Evolutionary conservation across 2,329 filamentous ascomycete species (phyloP).

Genomic region (Gnomoniopsis smithogilvyi): DNA sequence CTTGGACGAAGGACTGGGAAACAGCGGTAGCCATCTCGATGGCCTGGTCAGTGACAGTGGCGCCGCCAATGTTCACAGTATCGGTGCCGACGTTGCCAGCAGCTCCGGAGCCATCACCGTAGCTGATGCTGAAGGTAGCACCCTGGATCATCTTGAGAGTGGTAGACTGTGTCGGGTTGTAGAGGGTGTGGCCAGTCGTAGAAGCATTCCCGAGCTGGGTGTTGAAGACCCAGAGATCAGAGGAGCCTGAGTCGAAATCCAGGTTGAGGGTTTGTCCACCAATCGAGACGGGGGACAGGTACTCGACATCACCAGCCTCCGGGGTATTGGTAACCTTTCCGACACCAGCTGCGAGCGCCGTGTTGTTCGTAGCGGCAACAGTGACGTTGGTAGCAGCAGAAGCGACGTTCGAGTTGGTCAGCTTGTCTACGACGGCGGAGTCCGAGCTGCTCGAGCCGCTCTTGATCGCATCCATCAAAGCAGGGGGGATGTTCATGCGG

Average conservation of each 20-base stretch:
- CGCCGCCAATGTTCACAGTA: slow-evolving; percentile 63
- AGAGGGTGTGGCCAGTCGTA: slow-evolving; percentile 46
- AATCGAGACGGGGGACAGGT: slow-evolving; percentile 66
- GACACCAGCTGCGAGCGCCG: slow-evolving; percentile 31
- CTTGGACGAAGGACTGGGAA: slow-evolving; percentile 54
- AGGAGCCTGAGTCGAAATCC: slow-evolving; percentile 74
- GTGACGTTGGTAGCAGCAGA: slow-evolving; percentile 27
- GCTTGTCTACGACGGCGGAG: slow-evolving; percentile 16
- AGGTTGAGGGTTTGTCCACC: slow-evolving; percentile 67
- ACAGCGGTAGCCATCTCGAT: slow-evolving; percentile 63
- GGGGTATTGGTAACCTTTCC: slow-evolving; percentile 64
- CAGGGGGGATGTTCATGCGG: slow-evolving; percentile 48
- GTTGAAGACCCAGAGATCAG: slow-evolving; percentile 74
- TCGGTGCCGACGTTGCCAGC: slow-evolving; percentile 66
- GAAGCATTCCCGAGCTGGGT: slow-evolving; percentile 46
- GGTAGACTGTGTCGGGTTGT: slow-evolving; percentile 33
- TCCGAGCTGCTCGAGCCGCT: slow-evolving; percentile 21
- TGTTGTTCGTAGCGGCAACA: slow-evolving; percentile 20
- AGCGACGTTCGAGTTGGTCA: slow-evolving; percentile 9
- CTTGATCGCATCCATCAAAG: slow-evolving; percentile 36
- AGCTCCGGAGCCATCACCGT: slow-evolving; percentile 65
- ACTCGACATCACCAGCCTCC: slow-evolving; percentile 64
- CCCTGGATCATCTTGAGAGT: slow-evolving; percentile 35
- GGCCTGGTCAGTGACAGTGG: slow-evolving; percentile 58
- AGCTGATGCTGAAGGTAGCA: slow-evolving; percentile 60